Conservation (phyloP, 169 alveolate species). For the Plasmodium fragile region DNA sequence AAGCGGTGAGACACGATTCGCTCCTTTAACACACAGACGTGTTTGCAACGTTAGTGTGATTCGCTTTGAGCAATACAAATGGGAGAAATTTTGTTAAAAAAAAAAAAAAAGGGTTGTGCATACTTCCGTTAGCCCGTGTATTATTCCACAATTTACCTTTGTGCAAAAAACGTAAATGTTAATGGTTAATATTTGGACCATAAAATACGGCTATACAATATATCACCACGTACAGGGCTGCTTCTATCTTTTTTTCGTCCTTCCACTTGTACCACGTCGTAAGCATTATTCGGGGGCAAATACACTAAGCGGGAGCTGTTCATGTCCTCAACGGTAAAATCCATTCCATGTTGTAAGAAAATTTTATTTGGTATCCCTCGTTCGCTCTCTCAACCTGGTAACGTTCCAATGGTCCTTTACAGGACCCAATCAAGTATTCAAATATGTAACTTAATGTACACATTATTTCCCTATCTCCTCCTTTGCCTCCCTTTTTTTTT, state of each 20-base stretch:
- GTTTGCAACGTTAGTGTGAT: neutral
- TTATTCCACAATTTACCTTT: neutral
- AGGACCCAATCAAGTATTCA: neutral
- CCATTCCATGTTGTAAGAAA: neutral
- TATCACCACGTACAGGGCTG: neutral
- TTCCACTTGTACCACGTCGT: neutral
- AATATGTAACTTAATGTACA: neutral
- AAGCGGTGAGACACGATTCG: neutral
- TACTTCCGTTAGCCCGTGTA: neutral
- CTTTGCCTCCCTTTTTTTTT: neutral
- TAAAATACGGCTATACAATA: neutral
- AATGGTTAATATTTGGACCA: neutral
- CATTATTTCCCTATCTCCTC: neutral
- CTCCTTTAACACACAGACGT: neutral
- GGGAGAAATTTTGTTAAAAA: neutral
- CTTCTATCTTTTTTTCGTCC: neutral
- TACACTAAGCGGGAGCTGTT: neutral
- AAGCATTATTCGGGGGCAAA: neutral
- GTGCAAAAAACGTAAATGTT: neutral
- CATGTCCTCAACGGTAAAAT: neutral
- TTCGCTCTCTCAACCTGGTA: slow-evolving; percentile 2
- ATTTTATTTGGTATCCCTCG: neutral
- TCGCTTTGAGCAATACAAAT: neutral
- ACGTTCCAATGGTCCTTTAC: neutral
- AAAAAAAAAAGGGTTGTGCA: neutral